Conservation (phyloP, 257 asterid species). For the Rehmannia glutinosa region DNA sequence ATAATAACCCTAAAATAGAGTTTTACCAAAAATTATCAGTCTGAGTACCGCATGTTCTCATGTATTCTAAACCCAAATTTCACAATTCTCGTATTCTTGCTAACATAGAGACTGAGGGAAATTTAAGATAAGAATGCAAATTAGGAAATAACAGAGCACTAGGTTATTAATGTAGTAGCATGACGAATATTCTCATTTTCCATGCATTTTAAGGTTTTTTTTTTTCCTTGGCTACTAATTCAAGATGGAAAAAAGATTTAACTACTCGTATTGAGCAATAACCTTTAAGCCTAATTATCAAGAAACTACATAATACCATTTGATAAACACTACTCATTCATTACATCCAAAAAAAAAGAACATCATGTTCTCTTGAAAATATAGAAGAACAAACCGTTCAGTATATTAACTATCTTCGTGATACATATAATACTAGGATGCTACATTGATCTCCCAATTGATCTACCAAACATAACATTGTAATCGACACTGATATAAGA, state of each 20-base stretch:
- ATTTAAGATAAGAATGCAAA: not conserved
- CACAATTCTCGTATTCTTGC: not conserved
- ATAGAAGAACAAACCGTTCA: too few species aligned
- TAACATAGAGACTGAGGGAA: not conserved
- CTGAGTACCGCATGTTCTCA: not conserved
- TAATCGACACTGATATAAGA: too few species aligned
- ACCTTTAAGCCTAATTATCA: not conserved
- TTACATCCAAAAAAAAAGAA: not conserved
- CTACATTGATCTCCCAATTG: not conserved
- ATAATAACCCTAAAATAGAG: slow-evolving; percentile 54
- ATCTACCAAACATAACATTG: too few species aligned
- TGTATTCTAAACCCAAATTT: not conserved
- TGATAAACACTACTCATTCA: not conserved
- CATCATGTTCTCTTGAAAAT: too few species aligned
- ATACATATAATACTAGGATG: not conserved
- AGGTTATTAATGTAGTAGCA: not conserved
- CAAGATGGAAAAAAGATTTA: not conserved
- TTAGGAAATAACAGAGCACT: not conserved
- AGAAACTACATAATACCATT: not conserved
- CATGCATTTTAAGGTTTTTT: slow-evolving; percentile 9
- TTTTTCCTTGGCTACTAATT: not conserved
- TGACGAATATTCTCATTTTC: not conserved
- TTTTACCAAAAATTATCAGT: slow-evolving; percentile 21
- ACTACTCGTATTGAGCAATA: not conserved
- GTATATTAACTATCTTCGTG: too few species aligned